Percentiles rank a stretch among this genome's conserved stretches.
Conservation (phyloP, 192 early-diverging fungal species). For the Linnemannia hyalina region DNA sequence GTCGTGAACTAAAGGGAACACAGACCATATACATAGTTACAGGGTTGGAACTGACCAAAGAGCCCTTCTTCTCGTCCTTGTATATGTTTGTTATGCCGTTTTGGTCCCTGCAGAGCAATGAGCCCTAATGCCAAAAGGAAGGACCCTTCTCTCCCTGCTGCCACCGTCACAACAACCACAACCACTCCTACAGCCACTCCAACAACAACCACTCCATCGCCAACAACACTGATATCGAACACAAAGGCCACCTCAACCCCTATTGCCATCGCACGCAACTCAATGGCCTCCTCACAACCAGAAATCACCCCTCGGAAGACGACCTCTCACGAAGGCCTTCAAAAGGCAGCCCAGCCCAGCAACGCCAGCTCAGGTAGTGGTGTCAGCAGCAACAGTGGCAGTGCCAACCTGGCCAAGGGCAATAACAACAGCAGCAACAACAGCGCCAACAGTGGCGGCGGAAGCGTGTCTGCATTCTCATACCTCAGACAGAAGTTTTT, state of each 20-base stretch:
- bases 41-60: background rate
- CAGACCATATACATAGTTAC: background rate
- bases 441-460: background rate
- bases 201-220: background rate
- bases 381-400: background rate
- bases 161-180: too few species aligned
- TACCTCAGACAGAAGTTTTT: conserved; percentile 38
- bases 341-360: conserved; percentile 18
- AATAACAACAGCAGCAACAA: background rate
- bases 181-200: too few species aligned
- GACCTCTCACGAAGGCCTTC: conserved; percentile 34
- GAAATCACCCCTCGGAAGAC: conserved; percentile 34
- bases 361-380: conserved; percentile 18
- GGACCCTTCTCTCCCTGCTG: background rate
- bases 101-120: background rate
- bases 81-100: background rate
- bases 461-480: conserved; percentile 34
- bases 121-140: conserved; percentile 2
- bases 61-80: background rate
- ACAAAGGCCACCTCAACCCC: conserved; percentile 27
- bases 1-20: background rate
- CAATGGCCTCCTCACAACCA: conserved; percentile 10
- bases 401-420: background rate
- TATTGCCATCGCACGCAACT: conserved; percentile 19
- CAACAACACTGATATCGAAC: background rate